phyloP scores from a whole-genome alignment of 2,329 filamentous ascomycete species.

The Fusarium cicatricum region DNA sequence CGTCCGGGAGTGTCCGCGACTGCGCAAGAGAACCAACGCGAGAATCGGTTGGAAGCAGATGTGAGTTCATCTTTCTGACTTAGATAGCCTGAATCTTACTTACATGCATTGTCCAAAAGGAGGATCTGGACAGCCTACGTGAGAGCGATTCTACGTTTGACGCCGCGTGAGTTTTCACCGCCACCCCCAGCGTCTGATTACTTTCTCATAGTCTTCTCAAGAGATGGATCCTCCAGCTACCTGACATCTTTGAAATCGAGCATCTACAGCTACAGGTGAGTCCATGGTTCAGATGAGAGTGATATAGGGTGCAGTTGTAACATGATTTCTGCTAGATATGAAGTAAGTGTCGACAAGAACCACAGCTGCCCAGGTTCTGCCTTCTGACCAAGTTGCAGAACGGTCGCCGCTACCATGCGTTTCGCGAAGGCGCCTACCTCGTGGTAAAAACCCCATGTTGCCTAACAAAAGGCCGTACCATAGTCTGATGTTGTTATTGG shows the following conservation, averaged over 20 bases:
- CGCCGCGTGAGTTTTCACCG: background rate
- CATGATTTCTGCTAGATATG: slow-evolving; percentile 2
- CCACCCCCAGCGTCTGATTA: rapidly evolving
- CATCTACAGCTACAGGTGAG: slow-evolving; percentile 20
- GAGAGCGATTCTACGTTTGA: slow-evolving; percentile 3
- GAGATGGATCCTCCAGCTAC: slow-evolving; percentile 10
- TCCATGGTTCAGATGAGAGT: background rate
- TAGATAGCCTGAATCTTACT: background rate
- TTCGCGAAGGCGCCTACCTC: slow-evolving; percentile 21
- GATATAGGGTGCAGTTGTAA: background rate
- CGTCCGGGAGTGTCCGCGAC: background rate
- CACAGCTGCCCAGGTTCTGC: background rate
- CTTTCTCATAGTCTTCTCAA: background rate
- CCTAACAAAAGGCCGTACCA: rapidly evolving
- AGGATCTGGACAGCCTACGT: background rate
- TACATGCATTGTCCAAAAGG: background rate
- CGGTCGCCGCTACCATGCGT: slow-evolving; percentile 26
- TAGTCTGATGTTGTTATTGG: background rate
- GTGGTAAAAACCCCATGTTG: background rate
- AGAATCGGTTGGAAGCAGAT: background rate
- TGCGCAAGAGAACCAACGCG: background rate
- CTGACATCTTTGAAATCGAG: slow-evolving; percentile 23
- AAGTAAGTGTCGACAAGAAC: background rate
- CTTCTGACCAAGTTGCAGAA: background rate
- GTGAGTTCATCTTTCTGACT: background rate